Conservation (phyloP, 2,329 filamentous ascomycete genomes). For the Aspergillus pseudonomiae region DNA sequence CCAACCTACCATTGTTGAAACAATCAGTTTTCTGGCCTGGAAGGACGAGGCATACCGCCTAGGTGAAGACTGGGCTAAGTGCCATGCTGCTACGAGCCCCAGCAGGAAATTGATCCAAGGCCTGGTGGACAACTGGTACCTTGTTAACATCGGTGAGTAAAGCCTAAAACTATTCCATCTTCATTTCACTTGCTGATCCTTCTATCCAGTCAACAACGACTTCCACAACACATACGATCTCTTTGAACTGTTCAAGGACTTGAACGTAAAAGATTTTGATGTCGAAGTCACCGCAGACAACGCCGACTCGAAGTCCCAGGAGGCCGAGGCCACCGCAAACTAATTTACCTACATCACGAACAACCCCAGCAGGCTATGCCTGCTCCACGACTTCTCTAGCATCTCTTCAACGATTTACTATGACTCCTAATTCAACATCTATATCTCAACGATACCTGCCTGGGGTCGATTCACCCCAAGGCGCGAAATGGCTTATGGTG, state of each 20-base stretch:
- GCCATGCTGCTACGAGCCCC: constrained; percentile 74
- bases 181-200: constrained; percentile 22
- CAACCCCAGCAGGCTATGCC: constrained; percentile 12
- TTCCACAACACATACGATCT: constrained; percentile 84
- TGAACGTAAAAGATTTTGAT: constrained; percentile 51
- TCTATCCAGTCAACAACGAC: constrained; percentile 81
- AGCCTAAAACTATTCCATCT: neutral
- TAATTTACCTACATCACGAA: constrained; percentile 14
- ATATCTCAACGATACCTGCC: constrained; percentile 40
- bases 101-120: constrained; percentile 78
- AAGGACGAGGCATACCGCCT: constrained; percentile 96
- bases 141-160: constrained; percentile 86
- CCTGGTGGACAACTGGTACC: constrained; percentile 87
- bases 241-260: constrained; percentile 81
- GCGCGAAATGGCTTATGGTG: constrained; percentile 39
- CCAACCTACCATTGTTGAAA: constrained; percentile 99
- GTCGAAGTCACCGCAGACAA: constrained; percentile 29
- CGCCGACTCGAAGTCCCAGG: constrained; percentile 24
- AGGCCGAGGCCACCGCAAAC: constrained; percentile 23
- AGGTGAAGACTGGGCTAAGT: constrained; percentile 91
- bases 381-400: constrained; percentile 14
- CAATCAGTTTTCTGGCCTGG: constrained; percentile 96
- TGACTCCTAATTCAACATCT: constrained; percentile 40
- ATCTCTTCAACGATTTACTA: constrained; percentile 18
- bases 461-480: constrained; percentile 12